Percentiles rank a stretch among this genome's conserved stretches.
phyloP scores from a whole-genome alignment of 2,329 filamentous ascomycete species.

The Paracorniculantispora psalliotae region DNA sequence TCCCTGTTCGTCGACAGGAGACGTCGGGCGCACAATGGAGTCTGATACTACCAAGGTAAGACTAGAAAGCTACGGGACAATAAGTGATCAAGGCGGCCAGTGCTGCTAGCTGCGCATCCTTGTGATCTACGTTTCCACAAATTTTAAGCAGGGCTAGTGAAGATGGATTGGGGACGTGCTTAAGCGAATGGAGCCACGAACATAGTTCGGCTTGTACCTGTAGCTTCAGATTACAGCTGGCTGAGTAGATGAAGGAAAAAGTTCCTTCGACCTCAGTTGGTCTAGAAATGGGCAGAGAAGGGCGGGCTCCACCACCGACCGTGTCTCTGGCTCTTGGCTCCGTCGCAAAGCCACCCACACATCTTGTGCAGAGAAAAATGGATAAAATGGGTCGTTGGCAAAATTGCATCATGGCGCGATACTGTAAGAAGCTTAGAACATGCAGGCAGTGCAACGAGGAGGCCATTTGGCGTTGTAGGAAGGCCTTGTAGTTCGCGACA shows the following conservation, averaged over 20 bases:
- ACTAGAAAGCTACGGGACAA: not conserved
- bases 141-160: not conserved
- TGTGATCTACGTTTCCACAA: constrained; percentile 3
- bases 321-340: not conserved
- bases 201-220: not conserved
- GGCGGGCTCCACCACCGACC: not conserved
- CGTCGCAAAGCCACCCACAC: constrained; percentile 8
- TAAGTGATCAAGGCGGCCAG: not conserved
- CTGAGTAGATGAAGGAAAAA: not conserved
- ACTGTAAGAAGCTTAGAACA: constrained; percentile 2
- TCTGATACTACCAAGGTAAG: not conserved
- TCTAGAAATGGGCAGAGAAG: not conserved
- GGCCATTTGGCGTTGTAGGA: not conserved
- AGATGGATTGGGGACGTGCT: not conserved
- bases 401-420: constrained; percentile 8
- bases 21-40: not conserved
- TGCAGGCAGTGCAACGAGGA: not conserved
- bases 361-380: not conserved
- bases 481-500: not conserved
- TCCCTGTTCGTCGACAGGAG: not conserved
- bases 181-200: not conserved
- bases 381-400: not conserved
- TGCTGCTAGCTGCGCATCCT: not conserved
- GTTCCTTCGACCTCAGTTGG: not conserved
- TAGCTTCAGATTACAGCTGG: not conserved